Evolutionary conservation across 768 basidiomycete genomes (phyloP), one percentile per base, ranked within the genome.

Genomic region (Termitomyces sp.): DNA sequence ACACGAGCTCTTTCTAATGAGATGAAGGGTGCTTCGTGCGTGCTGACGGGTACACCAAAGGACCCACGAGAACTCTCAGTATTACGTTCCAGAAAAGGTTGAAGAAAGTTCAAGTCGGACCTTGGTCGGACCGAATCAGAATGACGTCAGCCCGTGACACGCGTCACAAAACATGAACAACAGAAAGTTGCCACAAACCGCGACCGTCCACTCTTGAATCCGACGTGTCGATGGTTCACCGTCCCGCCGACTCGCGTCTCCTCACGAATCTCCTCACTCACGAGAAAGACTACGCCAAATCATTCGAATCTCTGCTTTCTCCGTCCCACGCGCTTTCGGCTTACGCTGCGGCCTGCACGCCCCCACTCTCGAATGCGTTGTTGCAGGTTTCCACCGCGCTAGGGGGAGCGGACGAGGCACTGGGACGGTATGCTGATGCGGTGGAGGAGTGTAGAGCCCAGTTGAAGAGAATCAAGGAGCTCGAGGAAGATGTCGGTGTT

Each of bases 401-500:
- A 7, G 81, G 84, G 0, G 79, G 79, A 12, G 88, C 87, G 0
- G 89, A 92, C 60, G 85, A 89, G 55, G 91, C 89, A 0, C 75
- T 93, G 5, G 77, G 81, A 33, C 73, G 77, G 28, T 93, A 92
- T 69, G 81, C 81, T 0, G 74, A 67, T 9, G 81, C 83, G 0
- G 76, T 93, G 2, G 88, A 92, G 40, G 71, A 79, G 18, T 93
- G 90, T 85, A 79, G 84, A 38, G 84, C 84, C 35, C 78, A 83
- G 59, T 78, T 93, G 63, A 78, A 77, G 62, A 73, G 72, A 3
- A 74, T 94, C 63, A 90, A 87, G 69, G 76, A 75, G 11, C 76
- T 89, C 57, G 91, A 94, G 72, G 88, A 91, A 49, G 90, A 91
- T 59, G 84, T 93, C 4, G 79, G 77, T 4, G 86, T 84, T 64